Evolutionary conservation across 2,329 filamentous ascomycete species (phyloP).

Genomic region (Aspergillus jensenii): DNA sequence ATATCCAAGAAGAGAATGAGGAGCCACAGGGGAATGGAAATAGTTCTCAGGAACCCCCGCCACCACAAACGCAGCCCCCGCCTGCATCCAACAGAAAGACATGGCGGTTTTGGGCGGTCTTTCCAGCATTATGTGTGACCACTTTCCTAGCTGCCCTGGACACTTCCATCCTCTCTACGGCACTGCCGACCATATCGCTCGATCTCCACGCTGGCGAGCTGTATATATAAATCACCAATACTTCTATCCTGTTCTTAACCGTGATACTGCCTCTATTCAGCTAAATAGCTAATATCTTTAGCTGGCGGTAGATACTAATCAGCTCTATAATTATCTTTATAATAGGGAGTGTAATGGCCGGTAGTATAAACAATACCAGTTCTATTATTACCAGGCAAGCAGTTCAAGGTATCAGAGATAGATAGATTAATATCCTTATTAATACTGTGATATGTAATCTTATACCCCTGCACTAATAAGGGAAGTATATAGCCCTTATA

Average conservation of each 20-base stretch:
- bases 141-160: slow-evolving; percentile 36
- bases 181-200: slow-evolving; percentile 37
- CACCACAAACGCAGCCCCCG: too few relatives aligned
- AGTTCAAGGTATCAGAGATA: slow-evolving; percentile 46
- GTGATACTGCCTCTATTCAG: not conserved
- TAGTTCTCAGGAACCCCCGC: too few relatives aligned
- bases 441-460: slow-evolving; percentile 43
- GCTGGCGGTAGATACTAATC: slow-evolving; percentile 43
- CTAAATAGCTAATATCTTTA: slow-evolving; percentile 31
- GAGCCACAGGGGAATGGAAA: too few relatives aligned
- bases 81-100: not conserved
- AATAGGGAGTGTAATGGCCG: slow-evolving; percentile 40
- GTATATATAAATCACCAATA: slow-evolving; percentile 36
- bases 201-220: slow-evolving; percentile 28
- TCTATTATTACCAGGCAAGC: slow-evolving; percentile 37
- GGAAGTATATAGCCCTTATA: slow-evolving; percentile 24
- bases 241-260: not conserved
- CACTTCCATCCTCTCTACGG: slow-evolving; percentile 40
- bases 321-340: slow-evolving; percentile 43
- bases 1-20: too few relatives aligned
- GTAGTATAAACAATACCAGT: slow-evolving; percentile 27
- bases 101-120: not conserved
- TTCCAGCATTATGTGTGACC: slow-evolving; percentile 16
- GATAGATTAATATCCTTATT: slow-evolving; percentile 40
- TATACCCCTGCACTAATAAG: slow-evolving; percentile 29